Conservation (phyloP, 768 basidiomycete genomes). For the Phanerochaete carnosa region DNA sequence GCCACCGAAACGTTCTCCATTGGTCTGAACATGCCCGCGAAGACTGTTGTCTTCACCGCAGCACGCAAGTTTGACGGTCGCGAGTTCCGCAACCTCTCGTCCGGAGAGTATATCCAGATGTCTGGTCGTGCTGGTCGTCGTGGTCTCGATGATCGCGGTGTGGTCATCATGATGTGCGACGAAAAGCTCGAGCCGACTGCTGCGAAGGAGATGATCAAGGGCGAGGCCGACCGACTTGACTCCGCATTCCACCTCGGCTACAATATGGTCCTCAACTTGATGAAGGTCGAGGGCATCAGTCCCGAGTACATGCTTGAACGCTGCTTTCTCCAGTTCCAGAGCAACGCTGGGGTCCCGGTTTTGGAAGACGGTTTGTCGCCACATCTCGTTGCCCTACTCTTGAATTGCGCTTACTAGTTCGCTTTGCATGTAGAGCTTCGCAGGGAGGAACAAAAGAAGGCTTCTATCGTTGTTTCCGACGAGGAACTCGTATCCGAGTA, state of each 20-base stretch:
- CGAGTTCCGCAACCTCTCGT: conserved; percentile 90
- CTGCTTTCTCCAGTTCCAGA: conserved; percentile 99
- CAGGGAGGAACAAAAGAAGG: conserved; percentile 64
- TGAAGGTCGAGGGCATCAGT: conserved; percentile 97
- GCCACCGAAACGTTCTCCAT: conserved; percentile 99
- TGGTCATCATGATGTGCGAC: conserved; percentile 99
- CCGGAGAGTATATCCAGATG: conserved; percentile 99
- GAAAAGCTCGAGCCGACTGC: conserved; percentile 92
- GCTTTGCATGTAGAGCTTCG: conserved; percentile 56
- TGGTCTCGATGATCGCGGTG: conserved; percentile 96
- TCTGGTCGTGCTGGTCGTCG: conserved; percentile 96
- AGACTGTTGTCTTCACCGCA: conserved; percentile 96
- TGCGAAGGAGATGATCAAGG: conserved; percentile 97
- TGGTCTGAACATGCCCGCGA: conserved; percentile 98
- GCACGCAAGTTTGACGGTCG: conserved; percentile 95
- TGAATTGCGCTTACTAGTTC: neutral
- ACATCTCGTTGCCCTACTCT: neutral
- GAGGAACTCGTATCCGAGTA: conserved; percentile 85
- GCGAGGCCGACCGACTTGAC: conserved; percentile 93
- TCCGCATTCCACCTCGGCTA: conserved; percentile 99
- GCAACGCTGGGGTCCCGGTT: conserved; percentile 82
- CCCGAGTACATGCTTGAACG: conserved; percentile 98
- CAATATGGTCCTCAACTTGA: conserved; percentile 97
- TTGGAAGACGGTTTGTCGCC: conserved; percentile 78
- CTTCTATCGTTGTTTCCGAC: conserved; percentile 71